Evolutionary conservation across 2,329 filamentous ascomycete species (phyloP).

Genomic region (Trichoderma harzianum): DNA sequence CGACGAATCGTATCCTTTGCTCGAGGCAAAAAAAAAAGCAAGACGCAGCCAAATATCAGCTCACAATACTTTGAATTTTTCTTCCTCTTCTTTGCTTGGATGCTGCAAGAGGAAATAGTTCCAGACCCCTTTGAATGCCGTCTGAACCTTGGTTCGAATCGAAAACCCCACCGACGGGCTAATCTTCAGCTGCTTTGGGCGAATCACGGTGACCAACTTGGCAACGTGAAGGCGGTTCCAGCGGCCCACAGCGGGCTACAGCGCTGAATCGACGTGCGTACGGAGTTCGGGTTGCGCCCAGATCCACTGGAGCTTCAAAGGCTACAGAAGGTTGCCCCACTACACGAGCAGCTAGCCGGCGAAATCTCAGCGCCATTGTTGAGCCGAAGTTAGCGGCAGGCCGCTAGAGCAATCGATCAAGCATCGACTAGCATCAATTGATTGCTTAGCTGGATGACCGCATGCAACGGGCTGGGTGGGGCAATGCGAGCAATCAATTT

Average conservation of each 20-base stretch:
- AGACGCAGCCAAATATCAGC: neutral
- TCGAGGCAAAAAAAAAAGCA: neutral
- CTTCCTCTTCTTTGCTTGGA: neutral
- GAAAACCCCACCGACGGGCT: neutral
- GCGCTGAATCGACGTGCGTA: neutral
- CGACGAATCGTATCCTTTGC: neutral
- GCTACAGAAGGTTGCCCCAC: neutral
- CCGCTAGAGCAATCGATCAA: conserved; percentile 10
- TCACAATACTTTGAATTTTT: neutral
- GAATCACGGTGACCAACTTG: conserved; percentile 24
- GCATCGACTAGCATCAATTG: neutral
- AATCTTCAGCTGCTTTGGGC: conserved; percentile 22
- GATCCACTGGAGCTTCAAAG: conserved; percentile 19
- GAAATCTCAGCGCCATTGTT: neutral
- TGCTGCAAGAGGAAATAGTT: neutral
- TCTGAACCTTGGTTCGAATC: conserved; percentile 1
- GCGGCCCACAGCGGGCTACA: conserved; percentile 8
- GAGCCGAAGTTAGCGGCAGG: neutral
- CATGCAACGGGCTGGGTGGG: conserved; percentile 1
- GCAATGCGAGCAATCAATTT: neutral
- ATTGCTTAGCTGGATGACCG: neutral
- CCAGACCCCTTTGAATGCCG: neutral
- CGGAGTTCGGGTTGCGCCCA: neutral
- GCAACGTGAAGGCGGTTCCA: conserved; percentile 25
- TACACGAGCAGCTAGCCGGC: neutral